Base-by-base conservation (phyloP, 257 asterid genomes). In the Solanum verrucosum region DNA sequence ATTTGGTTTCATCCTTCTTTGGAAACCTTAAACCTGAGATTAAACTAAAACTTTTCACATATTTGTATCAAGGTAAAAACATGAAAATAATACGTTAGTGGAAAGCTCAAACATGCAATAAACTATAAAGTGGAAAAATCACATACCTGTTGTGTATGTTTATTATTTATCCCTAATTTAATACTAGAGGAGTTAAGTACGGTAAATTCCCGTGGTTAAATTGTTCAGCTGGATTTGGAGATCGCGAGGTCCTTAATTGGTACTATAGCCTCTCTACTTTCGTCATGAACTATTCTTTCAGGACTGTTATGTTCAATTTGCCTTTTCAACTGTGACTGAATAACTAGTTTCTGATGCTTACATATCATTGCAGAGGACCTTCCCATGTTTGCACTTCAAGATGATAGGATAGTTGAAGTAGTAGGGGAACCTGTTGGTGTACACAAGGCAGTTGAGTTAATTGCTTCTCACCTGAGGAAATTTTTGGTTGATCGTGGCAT, bases 401-500 rank as follows among this genome's bases (percentile, higher is more conserved):
- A 96, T 83, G 99, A 96, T 90, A 95, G 98, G 91, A 88, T 96
- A 78, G 98, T 96, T 78, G 99, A 96, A 94, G 92, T 96, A 84
- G 93, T 92, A 34, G 99, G 99, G 84, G 99, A 96, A 89, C 93
- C 99, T 87, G 68, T 93, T 84, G 92, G 94, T 86, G 90, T 93
- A 33, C 98, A 94, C 88, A 96, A 93, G 93, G 99, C 96, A 33
- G 85, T 96, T 88, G 99, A 95, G 89, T 88, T 96, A 86, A 94
- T 96, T 87, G 98, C 97, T 85, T 90, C 94, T 37, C 98, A 95
- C 86, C 86, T 96, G 93, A 93, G 98, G 92, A 96, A 94, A 88
- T 96, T 95, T 91, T 90, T 96, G 86, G 97, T 96, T 56, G 98
- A 96, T 90, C 97, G 98, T 63, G 95, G 98, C 93, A 92, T 96